Evolutionary conservation across 116 monocot species (phyloP), one percentile per base, ranked within the genome.

Genomic region (Trichopus zeylanicus): DNA sequence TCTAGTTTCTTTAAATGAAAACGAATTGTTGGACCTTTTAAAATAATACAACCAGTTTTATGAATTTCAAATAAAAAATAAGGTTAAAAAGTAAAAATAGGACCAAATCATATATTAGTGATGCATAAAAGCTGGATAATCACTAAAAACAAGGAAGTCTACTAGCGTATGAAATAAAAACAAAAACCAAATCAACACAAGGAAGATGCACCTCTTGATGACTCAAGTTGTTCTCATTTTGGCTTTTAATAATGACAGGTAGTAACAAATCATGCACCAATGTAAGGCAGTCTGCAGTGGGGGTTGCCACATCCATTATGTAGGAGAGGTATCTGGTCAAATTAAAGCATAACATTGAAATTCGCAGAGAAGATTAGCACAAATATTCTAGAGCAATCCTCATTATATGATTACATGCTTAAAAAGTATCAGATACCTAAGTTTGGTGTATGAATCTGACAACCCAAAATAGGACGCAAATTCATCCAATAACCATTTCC

Each of bases 231-330:
- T 62, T 79, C 57, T 78, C 74, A 64, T 70, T 63, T 16, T 71
- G 74, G 48, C 77, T 87, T 59, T 68, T 87, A 72, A 95, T 63
- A 60, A 90, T 58, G 3, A 97, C 87, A 65, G 87, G 95, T 46
- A 65, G 67, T 51, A 97, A 59, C 48, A 97, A 67, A 72, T 84
- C 81, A 77, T 87, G 77, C 34, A 97, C 84, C 55, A 97, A 60
- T 3, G 56, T 72, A 7, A 97, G 81, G 61, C 95, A 97, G 34
- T 97, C 95, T 6, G 81, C 86, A 15, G 95, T 87, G 26, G 95
- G 95, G 29, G 95, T 97, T 53, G 95, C 91, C 33, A 97, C 95
- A 76, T 97, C 95, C 95, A 97, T 97, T 47, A 97, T 67, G 77
- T 97, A 97, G 42, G 95, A 84, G 46, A 97, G 86, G 57, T 89